Conservation (phyloP, 306 rosid genomes). For the Trifolium fragiferum region DNA sequence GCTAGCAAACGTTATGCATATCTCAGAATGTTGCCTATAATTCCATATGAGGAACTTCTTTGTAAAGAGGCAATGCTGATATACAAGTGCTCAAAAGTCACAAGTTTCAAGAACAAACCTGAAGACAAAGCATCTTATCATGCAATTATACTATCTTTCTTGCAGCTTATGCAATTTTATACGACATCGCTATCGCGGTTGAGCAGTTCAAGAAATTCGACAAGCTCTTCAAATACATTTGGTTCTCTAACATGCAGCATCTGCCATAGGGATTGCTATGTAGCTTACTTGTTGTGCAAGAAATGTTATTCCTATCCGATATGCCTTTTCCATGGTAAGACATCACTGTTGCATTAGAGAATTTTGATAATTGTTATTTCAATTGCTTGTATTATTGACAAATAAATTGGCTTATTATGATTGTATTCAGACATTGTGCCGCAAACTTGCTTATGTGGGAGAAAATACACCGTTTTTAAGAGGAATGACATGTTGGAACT, state of each 20-base stretch:
- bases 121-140: conserved; percentile 25
- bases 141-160: conserved; percentile 37
- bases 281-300: conserved; percentile 46
- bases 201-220: neutral
- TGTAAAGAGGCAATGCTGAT: conserved; percentile 50
- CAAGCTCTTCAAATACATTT: conserved; percentile 26
- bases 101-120: conserved; percentile 9
- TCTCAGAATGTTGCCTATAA: conserved; percentile 40
- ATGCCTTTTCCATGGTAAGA: conserved; percentile 55
- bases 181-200: conserved; percentile 24
- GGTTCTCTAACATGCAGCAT: conserved; percentile 37
- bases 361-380: neutral
- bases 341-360: neutral
- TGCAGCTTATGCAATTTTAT: conserved; percentile 43
- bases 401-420: neutral
- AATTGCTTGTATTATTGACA: conserved; percentile 12
- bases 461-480: conserved; percentile 28
- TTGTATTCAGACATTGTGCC: conserved; percentile 37
- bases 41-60: conserved; percentile 59
- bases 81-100: conserved; percentile 29
- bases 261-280: conserved; percentile 51
- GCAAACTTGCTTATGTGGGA: conserved; percentile 44
- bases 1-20: conserved; percentile 44
- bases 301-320: conserved; percentile 44
- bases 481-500: conserved; percentile 42